Conservation (phyloP, 2,329 filamentous ascomycete species). For the Fusarium neocosmosporiellum region DNA sequence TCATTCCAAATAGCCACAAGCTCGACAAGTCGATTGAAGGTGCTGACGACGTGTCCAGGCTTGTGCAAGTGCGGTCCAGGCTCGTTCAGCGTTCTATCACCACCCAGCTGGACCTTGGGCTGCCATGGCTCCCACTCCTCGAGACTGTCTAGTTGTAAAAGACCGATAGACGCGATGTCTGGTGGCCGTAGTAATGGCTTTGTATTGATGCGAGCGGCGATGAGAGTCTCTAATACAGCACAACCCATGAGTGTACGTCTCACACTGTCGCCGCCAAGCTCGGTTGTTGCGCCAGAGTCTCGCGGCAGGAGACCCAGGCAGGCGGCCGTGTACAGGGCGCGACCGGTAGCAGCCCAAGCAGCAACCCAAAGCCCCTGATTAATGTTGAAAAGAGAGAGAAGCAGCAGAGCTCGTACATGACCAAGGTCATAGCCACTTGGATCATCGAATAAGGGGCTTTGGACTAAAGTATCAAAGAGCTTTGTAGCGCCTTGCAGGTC, state of each 20-base stretch:
- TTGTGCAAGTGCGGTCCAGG: neutral
- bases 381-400: slow-evolving; percentile 6
- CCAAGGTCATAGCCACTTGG: slow-evolving; percentile 4
- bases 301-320: neutral
- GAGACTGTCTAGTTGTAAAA: slow-evolving; percentile 6
- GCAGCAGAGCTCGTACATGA: slow-evolving; percentile 11
- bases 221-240: slow-evolving; percentile 12
- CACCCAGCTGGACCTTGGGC: neutral
- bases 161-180: slow-evolving; percentile 1
- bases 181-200: slow-evolving; percentile 4
- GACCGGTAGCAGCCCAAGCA: slow-evolving; percentile 8
- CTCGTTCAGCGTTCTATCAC: neutral
- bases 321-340: neutral
- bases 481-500: too few relatives aligned
- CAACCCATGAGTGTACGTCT: too few relatives aligned
- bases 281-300: too few relatives aligned
- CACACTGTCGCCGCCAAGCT: too few relatives aligned
- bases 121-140: slow-evolving; percentile 29
- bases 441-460: neutral
- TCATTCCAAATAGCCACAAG: too few relatives aligned
- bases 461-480: neutral
- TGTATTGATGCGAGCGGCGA: neutral
- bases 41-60: slow-evolving; percentile 15
- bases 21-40: too few relatives aligned
- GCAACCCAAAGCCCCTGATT: neutral